These are phyloP conservation scores for Phytophthora tubulina DNA, from an alignment of 352 stramenopile genomes.

Conservation along the genomic window DNA sequence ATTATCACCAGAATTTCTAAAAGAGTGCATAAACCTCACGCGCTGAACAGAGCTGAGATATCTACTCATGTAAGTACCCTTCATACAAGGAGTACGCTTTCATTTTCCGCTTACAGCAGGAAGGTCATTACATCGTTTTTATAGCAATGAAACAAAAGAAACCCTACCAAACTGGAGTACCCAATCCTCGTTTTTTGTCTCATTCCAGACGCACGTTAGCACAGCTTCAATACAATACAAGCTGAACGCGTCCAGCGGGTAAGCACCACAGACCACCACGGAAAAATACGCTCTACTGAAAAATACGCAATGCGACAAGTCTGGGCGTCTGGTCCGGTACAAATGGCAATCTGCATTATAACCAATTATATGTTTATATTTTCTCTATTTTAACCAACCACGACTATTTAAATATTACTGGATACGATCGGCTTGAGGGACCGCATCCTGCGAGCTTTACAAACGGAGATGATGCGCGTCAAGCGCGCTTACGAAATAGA, in stretches of 20 bases:
- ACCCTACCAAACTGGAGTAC: not conserved
- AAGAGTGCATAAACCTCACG: slow-evolving; percentile 6
- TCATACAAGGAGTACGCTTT: not conserved
- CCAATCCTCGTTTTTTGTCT: slow-evolving; percentile 1
- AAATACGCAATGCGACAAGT: not conserved
- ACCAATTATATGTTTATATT: not conserved
- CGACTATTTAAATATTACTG: not conserved
- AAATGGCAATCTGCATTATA: not conserved
- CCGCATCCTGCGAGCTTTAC: not conserved
- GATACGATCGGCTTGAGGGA: not conserved
- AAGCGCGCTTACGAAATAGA: slow-evolving; percentile 17
- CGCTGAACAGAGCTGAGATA: not conserved
- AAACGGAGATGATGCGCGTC: not conserved
- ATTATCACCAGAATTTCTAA: not conserved
- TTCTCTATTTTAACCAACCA: not conserved
- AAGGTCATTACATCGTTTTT: not conserved
- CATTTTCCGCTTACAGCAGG: not conserved
- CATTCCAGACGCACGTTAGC: not conserved
- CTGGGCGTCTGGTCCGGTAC: not conserved
- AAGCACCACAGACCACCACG: slow-evolving; percentile 4
- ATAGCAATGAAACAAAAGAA: slow-evolving; percentile 4
- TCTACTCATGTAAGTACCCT: not conserved
- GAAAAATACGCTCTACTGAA: not conserved
- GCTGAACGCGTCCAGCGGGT: slow-evolving; percentile 5
- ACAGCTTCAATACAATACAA: slow-evolving; percentile 15